phyloP scores from a whole-genome alignment of 768 basidiomycete species.

The Tylopilus balloui region DNA sequence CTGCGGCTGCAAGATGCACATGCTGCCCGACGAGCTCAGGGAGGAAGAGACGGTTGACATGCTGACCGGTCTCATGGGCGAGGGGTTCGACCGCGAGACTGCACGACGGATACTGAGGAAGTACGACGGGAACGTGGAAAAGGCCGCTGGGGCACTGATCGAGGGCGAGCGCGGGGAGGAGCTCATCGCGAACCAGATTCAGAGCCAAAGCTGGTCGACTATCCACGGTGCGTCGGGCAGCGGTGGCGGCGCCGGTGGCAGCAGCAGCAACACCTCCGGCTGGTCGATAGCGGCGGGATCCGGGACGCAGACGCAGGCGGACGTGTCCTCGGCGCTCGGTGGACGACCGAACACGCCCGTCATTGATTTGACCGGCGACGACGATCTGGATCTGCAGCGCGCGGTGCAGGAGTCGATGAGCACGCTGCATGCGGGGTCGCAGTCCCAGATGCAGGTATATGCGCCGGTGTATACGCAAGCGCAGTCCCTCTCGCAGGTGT shows the following conservation, averaged over 20 bases:
- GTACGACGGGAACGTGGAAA: constrained; percentile 53
- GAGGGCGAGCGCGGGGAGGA: constrained; percentile 47
- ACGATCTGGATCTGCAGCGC: constrained; percentile 45
- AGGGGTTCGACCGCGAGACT: constrained; percentile 39
- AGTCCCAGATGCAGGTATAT: constrained; percentile 13
- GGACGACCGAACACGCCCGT: constrained; percentile 30
- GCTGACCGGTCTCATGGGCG: constrained; percentile 38
- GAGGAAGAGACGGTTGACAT: constrained; percentile 34
- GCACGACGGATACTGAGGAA: constrained; percentile 56
- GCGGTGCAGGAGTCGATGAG: constrained; percentile 54
- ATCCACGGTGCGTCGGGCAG: neutral
- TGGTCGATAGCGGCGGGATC: constrained; percentile 1
- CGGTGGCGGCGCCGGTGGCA: neutral
- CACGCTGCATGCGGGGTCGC: constrained; percentile 28
- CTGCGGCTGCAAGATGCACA: constrained; percentile 14
- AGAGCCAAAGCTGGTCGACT: constrained; percentile 8
- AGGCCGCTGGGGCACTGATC: constrained; percentile 51
- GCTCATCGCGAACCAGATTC: constrained; percentile 7
- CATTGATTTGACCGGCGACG: constrained; percentile 62
- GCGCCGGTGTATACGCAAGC: constrained; percentile 8
- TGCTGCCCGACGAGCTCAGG: constrained; percentile 17
- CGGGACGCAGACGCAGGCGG: neutral
- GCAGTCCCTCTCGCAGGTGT: constrained; percentile 6
- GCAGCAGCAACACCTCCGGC: neutral
- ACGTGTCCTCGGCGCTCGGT: constrained; percentile 2